Percentiles rank a stretch among this genome's conserved stretches.
phyloP scores from a whole-genome alignment of 2,329 filamentous ascomycete species.

The Cladosporium oxysporum region DNA sequence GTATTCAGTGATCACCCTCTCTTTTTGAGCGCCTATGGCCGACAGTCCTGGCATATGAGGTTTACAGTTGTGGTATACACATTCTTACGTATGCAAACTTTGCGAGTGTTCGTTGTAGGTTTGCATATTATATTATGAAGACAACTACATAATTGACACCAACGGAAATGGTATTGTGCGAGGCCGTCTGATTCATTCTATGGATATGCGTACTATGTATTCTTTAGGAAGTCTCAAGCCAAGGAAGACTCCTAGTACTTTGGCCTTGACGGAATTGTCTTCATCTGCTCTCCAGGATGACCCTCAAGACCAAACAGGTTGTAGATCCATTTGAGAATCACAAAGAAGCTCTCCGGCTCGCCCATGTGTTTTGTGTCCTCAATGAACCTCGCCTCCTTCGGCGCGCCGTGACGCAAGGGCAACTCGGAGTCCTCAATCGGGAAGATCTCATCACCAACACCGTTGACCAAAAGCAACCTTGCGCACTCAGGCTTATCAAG shows the following conservation, averaged over 20 bases:
- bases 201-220: too few relatives aligned
- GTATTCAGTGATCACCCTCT: too few relatives aligned
- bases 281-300: conserved; percentile 47
- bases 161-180: too few relatives aligned
- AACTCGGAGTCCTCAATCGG: conserved; percentile 62
- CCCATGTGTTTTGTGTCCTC: conserved; percentile 52
- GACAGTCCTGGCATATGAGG: too few relatives aligned
- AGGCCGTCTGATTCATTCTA: too few relatives aligned
- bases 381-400: conserved; percentile 55
- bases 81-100: too few relatives aligned
- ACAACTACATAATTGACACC: background rate
- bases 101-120: background rate
- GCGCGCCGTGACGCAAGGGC: conserved; percentile 53
- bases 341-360: conserved; percentile 51
- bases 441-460: conserved; percentile 62
- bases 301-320: conserved; percentile 48
- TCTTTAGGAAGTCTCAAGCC: background rate
- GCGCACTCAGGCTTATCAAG: conserved; percentile 53
- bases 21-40: too few relatives aligned
- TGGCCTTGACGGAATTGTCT: conserved; percentile 49
- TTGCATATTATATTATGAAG: background rate
- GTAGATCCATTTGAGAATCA: conserved; percentile 54
- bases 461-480: conserved; percentile 58
- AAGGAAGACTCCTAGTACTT: conserved; percentile 38
- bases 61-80: too few relatives aligned